Evolutionary conservation across 129 eudicot genomes (phyloP).

Genomic region (Pittosporum tobira): DNA sequence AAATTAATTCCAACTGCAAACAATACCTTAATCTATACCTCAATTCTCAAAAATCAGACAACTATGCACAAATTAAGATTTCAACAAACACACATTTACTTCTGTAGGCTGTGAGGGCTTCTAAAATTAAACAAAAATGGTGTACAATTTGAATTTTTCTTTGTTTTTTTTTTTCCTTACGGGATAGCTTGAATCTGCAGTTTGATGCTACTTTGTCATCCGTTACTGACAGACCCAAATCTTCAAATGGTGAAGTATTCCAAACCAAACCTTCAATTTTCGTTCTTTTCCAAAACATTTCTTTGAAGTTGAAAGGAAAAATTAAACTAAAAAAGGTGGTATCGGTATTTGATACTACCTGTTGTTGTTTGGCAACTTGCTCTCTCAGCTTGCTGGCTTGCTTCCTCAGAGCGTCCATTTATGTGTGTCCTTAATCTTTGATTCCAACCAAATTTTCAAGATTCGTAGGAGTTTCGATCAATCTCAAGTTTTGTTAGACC

Average conservation of each 20-base stretch:
- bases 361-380: slow-evolving; percentile 95
- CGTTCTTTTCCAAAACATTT: background rate
- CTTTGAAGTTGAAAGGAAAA: background rate
- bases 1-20: too few relatives aligned
- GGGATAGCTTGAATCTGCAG: background rate
- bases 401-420: slow-evolving; percentile 88
- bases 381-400: slow-evolving; percentile 92
- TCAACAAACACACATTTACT: background rate
- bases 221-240: slow-evolving; percentile 1
- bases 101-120: too few relatives aligned
- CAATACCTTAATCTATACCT: background rate
- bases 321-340: background rate
- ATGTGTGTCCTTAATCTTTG: slow-evolving; percentile 8
- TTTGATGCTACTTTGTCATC: background rate
- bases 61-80: too few relatives aligned
- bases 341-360: slow-evolving; percentile 47
- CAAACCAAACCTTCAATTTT: background rate
- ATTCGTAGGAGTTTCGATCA: background rate
- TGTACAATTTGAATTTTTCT: too few relatives aligned
- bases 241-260: background rate
- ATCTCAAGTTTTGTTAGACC: slow-evolving; percentile 28
- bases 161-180: too few relatives aligned
- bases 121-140: background rate
- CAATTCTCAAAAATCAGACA: background rate
- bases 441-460: background rate